Evolutionary conservation across 176 grass and related monocot species (phyloP), one percentile per base, ranked within the genome.

Genomic region (Hyparrhenia diplandra): DNA sequence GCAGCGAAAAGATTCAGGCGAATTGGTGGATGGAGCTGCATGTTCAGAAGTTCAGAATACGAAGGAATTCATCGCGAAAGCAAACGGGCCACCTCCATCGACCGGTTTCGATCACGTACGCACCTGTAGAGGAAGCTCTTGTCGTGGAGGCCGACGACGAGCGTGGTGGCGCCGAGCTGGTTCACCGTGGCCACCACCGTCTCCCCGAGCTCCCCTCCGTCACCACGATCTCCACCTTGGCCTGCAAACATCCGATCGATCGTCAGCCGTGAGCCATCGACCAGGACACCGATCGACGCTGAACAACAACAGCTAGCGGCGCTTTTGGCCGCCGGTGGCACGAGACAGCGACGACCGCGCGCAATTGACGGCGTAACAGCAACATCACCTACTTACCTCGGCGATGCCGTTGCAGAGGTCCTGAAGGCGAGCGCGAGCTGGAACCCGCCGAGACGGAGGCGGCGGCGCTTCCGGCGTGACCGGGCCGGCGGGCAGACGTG

Each of bases 151-250:
- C 96, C 96, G 68, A 95, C 68, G 64, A 99, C 82, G 80, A 99
- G 96, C 46, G 96, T 93, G 23, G 90, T 87, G 36, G 96, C 96
- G 36, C 65, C 60, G 81, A 95, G 73, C 74, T 85, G 74, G 30
- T 78, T 84, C 8, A n/a, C n/a, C 6, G 87, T 93, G 6, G 92
- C 90, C 57, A 88, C 85, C 47, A 99, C 90, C 25, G 87, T 70
- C 64, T 85, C 88, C 47, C 72, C 82, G 67, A 90, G 75, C 46
- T 99, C 92, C 4, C 96, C 64, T 99, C 96, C 6, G 82, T 82
- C 80, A 95, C 96, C 67, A 99, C 76, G 71, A 99, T 99, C 90
- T 99, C 96, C 79, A 99, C 90, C 73, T 93, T 98, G 5, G 95
- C 90, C 94, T 87, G 71, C 18, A 10, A 3, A 3, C 7, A 36